Conservation (phyloP, 331 rosid species). For the Spiraea crenata region DNA sequence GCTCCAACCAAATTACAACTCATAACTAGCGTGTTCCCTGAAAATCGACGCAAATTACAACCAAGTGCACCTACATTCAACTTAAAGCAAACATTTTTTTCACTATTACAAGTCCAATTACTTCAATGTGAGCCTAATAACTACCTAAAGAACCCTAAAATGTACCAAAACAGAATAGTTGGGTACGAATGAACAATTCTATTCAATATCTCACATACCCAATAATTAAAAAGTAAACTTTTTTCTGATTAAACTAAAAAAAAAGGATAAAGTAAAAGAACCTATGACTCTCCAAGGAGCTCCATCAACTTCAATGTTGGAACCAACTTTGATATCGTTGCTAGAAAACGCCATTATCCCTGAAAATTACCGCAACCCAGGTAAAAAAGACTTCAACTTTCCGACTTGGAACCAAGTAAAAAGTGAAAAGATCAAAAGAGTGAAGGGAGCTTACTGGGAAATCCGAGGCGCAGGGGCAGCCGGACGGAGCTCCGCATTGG, state of each 20-base stretch:
- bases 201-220: background rate
- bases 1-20: background rate
- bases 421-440: background rate
- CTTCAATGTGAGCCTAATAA: background rate
- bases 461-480: constrained; percentile 21
- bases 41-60: background rate
- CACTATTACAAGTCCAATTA: background rate
- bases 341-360: constrained; percentile 70
- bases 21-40: background rate
- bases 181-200: background rate
- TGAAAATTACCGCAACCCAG: constrained; percentile 11
- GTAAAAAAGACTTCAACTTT: too few species aligned
- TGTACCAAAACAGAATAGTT: background rate
- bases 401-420: background rate
- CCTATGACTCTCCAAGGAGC: constrained; percentile 88
- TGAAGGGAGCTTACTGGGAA: constrained; percentile 35
- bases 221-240: background rate
- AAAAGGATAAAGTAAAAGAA: constrained; percentile 8
- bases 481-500: constrained; percentile 25
- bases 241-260: background rate
- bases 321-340: constrained; percentile 86
- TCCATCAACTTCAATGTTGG: constrained; percentile 75
- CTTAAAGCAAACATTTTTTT: background rate
- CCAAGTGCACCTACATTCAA: background rate
- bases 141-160: background rate